Evolutionary conservation across 495 filamentous ascomycete genomes (phyloP).

Genomic region (Bathelium albidoporum): DNA sequence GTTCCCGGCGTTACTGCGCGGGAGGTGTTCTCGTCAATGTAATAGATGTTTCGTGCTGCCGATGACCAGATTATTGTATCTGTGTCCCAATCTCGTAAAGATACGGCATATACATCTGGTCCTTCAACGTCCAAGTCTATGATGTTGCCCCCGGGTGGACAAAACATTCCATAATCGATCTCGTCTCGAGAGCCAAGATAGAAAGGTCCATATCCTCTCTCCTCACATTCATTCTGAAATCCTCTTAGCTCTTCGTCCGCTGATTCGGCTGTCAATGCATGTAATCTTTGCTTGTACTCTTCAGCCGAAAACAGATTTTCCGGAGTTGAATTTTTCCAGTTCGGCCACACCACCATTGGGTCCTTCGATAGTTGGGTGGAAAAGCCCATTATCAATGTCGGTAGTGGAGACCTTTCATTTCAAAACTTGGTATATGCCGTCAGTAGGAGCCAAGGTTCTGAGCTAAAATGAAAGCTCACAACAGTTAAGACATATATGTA

Average conservation of each 20-base stretch:
- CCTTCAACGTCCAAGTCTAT: not conserved
- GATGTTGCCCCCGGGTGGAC: not conserved
- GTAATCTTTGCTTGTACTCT: not conserved
- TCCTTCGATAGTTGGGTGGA: no score
- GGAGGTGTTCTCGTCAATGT: not conserved
- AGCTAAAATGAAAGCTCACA: no score
- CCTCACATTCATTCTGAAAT: not conserved
- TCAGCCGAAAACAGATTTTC: no score
- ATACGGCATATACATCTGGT: not conserved
- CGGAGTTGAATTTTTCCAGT: no score
- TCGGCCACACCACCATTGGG: no score
- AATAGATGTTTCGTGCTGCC: not conserved
- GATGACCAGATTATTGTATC: not conserved
- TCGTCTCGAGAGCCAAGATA: not conserved
- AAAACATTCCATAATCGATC: not conserved
- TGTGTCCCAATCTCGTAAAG: not conserved
- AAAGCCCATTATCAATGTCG: no score
- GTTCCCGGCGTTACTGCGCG: no score
- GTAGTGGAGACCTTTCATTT: no score
- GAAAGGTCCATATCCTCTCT: not conserved
- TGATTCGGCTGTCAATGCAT: not conserved
- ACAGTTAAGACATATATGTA: no score
- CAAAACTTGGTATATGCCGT: no score
- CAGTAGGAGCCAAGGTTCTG: no score
- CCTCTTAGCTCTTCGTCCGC: not conserved